Evolutionary conservation across 2,329 filamentous ascomycete species (phyloP), one percentile per base, ranked within the genome.

Genomic region (Lithohypha guttulata): DNA sequence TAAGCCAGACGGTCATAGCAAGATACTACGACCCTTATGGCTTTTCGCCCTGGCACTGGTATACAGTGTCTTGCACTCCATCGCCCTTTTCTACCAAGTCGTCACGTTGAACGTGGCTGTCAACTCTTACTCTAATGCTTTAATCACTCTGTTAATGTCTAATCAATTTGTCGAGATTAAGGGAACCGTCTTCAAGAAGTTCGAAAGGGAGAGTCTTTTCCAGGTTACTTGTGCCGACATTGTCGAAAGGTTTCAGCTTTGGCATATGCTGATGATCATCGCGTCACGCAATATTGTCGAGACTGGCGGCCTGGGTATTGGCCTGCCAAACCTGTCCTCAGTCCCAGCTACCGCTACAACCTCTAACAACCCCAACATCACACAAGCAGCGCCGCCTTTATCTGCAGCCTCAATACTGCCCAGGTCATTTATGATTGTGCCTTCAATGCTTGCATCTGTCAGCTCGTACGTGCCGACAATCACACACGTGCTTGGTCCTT

Each of bases 111-210:
- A 98, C 48, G 93, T 98, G 3, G 91, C 91, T 1, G 89, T 98
- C 52, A 98, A 98, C 60, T 95, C 89, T 0, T 98, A 98, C 60
- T 95, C 87, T 0, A 98, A 98, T 55, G 89, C 91, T 0, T 68
- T 98, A 3, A 70, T 98, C 22, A 95, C 91, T 0, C 73, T 98
- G 1, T 69, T 98, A 2, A 76, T 98, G 57, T 95, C 87, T 5
- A 98, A 96, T 55, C 93, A 98, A 56, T 98, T 98, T 53, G 91
- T 98, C 29, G 91, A 98, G 63, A 94, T 98, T 68, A 98, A 98
- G 57, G 84, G 84, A 44, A 93, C 87, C 0, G 93, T 98, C 1
- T 98, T 98, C 69, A 96, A 98, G 65, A 91, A 89, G 44, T 93
- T 96, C 47, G 91, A 98, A 53, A 96, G 95, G 59, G 91, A 98